Base-by-base conservation (phyloP, 2,329 filamentous ascomycete genomes). In the Sclerotinia spermophila region DNA sequence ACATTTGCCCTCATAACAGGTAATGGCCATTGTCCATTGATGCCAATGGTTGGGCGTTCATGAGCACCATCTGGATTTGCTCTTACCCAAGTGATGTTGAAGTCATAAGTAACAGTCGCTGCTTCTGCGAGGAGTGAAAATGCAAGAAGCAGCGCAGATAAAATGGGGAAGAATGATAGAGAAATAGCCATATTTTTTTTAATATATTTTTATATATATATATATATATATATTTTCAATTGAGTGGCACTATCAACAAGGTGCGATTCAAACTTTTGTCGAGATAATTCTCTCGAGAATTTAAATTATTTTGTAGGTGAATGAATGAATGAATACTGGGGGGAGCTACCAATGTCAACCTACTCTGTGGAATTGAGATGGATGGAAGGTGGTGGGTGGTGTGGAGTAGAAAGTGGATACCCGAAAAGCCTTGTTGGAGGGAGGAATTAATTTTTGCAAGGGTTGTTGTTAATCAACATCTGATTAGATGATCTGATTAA, bases 11-110 rank as follows among this genome's bases (percentile, higher is more conserved):
- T 84, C 70, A 93, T 89, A 38, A 81, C 80, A 1, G 92, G 92
- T 67, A 91, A 85, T 2, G 92, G 92, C 90, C 92, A 93, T 81
- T 89, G 79, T 6, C 87, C 87, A 76, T 96, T 95, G 81, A 96
- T 90, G 60, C 90, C 91, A 77, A 95, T 92, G 5, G 87, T 86
- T n/a, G 88, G 85, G 44, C 92, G 85, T 53, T 86, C 83, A 71
- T 85, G 85, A 11, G 84, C 82, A 33, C 89, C 89, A 81, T 95
- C 92, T 0, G 92, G 92, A 75, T 92, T 90, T 45, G 89, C 87
- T 56, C 81, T 86, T 17, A 92, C 87, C 91, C 92, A 94, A 71
- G 85, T 86, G 73, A 93, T 84, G 75, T 89, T 87, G 81, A 91
- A 93, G 79, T 92, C 83, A 77, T 90, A 87, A 6, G 81, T 85